phyloP scores from a whole-genome alignment of 2,329 filamentous ascomycete genomes.

The Graphium sp. region DNA sequence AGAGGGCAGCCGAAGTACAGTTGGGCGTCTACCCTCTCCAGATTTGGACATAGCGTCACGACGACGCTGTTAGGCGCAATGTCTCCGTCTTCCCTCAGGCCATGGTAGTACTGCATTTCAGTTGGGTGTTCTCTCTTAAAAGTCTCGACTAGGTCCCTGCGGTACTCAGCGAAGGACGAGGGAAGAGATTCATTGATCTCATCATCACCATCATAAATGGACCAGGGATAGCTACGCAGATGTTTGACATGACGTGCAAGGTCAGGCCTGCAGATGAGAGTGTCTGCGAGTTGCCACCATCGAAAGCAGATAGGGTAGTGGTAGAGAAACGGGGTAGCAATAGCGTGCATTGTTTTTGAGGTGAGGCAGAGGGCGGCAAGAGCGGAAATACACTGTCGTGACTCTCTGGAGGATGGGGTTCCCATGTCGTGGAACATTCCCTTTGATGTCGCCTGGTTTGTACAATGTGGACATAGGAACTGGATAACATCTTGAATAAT shows the following conservation, averaged over 20 bases:
- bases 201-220: neutral
- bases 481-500: constrained; percentile 1
- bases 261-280: neutral
- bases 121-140: neutral
- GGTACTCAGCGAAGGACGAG: neutral
- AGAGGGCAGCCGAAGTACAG: neutral
- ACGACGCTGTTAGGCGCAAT: neutral
- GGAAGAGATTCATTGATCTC: neutral
- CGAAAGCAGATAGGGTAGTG: neutral
- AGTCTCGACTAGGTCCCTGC: neutral
- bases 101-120: neutral
- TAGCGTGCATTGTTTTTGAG: neutral
- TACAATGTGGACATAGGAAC: neutral
- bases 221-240: neutral
- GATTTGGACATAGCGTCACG: neutral
- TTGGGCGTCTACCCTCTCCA: neutral
- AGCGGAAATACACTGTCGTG: neutral
- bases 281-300: constrained; percentile 2
- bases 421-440: neutral
- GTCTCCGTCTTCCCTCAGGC: neutral
- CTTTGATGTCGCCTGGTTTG: neutral
- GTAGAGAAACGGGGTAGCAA: constrained; percentile 1
- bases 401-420: neutral
- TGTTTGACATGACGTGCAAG: neutral
- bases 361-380: constrained; percentile 2